Percentiles rank a stretch among this genome's conserved stretches.
Conservation (phyloP, 768 basidiomycete species). For the Terana coerulea region DNA sequence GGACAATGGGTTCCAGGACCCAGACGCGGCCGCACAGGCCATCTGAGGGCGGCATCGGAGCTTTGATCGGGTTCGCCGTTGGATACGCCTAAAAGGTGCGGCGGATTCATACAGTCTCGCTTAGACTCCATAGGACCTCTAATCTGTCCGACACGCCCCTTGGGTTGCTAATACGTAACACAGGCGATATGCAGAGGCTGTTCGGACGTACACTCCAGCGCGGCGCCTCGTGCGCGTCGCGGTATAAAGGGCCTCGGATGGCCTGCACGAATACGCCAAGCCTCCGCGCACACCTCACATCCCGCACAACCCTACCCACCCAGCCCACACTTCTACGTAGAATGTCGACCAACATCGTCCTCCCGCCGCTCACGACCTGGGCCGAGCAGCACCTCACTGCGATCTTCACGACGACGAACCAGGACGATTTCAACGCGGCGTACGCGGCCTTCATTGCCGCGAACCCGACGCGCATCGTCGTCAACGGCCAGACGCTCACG, state of each 20-base stretch:
- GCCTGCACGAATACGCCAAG: not conserved
- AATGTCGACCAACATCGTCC: slow-evolving; percentile 28
- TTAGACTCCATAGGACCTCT: not conserved
- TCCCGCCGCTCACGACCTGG: slow-evolving; percentile 41
- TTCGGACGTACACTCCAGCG: not conserved
- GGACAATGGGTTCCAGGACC: no score
- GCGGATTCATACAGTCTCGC: no score
- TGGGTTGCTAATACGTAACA: not conserved
- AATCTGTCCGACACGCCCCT: not conserved
- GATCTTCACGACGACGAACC: slow-evolving; percentile 36
- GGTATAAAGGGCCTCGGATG: no score
- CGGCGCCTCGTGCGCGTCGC: not conserved
- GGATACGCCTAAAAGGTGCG: no score
- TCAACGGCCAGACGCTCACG: slow-evolving; percentile 40
- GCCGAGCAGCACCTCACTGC: slow-evolving; percentile 36
- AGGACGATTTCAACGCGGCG: slow-evolving; percentile 29
- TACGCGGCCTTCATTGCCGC: slow-evolving; percentile 40
- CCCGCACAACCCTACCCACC: not conserved
- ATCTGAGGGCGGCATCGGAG: no score
- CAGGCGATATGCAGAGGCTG: slow-evolving; percentile 4
- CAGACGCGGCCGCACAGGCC: no score
- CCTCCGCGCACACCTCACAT: not conserved
- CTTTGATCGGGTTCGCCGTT: no score
- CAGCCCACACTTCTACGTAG: not conserved
- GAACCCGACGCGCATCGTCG: slow-evolving; percentile 28